These are phyloP conservation scores for Euphorbia schlechtendalii DNA, from an alignment of 441 rosid genomes.

Conservation along the genomic window DNA sequence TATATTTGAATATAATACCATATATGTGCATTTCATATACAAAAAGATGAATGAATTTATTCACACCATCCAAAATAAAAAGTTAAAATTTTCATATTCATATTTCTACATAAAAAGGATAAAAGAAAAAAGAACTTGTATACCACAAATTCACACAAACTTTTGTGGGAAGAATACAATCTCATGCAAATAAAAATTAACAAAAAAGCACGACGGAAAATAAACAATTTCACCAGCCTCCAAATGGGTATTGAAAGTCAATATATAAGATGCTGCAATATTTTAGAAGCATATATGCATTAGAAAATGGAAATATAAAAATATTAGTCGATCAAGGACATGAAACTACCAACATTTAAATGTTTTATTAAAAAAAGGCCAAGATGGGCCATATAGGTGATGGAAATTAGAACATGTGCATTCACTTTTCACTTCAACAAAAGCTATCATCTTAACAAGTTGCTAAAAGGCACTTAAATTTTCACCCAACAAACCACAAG, in stretches of 20 bases:
- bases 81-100: background rate
- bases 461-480: background rate
- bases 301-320: background rate
- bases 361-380: background rate
- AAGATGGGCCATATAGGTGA: background rate
- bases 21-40: too few species aligned
- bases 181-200: background rate
- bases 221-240: background rate
- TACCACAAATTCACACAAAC: background rate
- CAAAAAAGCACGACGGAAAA: background rate
- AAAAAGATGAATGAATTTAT: too few species aligned
- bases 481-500: background rate
- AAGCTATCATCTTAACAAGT: background rate
- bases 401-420: background rate
- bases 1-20: too few species aligned
- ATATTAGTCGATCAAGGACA: background rate
- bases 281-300: background rate
- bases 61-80: background rate
- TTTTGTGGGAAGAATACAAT: background rate
- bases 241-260: background rate
- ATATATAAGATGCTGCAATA: background rate
- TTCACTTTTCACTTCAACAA: background rate
- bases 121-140: background rate
- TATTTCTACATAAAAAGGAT: background rate
- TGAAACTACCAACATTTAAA: background rate